These are phyloP conservation scores for Stephania cephalantha DNA, from an alignment of 164 flowering plant genomes.

Conservation along the genomic window DNA sequence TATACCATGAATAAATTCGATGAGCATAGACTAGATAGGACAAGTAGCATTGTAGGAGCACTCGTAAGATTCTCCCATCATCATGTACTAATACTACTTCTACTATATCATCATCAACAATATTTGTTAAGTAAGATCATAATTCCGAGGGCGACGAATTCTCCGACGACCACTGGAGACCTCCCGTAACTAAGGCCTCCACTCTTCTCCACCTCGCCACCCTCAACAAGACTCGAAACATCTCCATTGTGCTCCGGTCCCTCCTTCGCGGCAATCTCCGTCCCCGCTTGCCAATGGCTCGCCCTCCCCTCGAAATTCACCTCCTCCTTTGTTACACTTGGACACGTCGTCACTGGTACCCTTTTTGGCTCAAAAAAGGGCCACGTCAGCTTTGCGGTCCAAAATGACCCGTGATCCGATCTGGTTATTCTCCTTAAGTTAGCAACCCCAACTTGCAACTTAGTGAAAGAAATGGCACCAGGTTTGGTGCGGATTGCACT, in stretches of 20 bases:
- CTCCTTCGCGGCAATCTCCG: not conserved
- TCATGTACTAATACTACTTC: not conserved
- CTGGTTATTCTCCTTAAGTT: conserved; percentile 13
- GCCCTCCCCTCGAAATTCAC: not conserved
- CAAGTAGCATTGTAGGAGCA: conserved; percentile 9
- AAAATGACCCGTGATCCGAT: conserved; percentile 16
- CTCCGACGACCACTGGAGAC: not conserved
- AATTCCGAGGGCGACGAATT: not conserved
- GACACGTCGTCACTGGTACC: conserved; percentile 13
- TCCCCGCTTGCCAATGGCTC: not conserved
- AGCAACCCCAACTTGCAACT: conserved; percentile 6
- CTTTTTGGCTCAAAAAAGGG: conserved; percentile 18
- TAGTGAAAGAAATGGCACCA: conserved; percentile 19
- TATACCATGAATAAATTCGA: conserved; percentile 3
- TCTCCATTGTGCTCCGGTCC: not conserved
- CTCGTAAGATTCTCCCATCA: conserved; percentile 3
- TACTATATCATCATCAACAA: not conserved
- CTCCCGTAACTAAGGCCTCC: not conserved
- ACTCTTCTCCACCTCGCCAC: not conserved
- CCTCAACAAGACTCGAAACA: not conserved
- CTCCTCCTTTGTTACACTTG: not conserved
- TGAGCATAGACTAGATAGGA: conserved; percentile 1
- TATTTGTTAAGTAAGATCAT: not conserved
- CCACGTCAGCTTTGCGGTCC: conserved; percentile 14
- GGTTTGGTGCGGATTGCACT: conserved; percentile 16